Base-by-base conservation (phyloP, 2,329 filamentous ascomycete species). In the Aspergillus sp. region DNA sequence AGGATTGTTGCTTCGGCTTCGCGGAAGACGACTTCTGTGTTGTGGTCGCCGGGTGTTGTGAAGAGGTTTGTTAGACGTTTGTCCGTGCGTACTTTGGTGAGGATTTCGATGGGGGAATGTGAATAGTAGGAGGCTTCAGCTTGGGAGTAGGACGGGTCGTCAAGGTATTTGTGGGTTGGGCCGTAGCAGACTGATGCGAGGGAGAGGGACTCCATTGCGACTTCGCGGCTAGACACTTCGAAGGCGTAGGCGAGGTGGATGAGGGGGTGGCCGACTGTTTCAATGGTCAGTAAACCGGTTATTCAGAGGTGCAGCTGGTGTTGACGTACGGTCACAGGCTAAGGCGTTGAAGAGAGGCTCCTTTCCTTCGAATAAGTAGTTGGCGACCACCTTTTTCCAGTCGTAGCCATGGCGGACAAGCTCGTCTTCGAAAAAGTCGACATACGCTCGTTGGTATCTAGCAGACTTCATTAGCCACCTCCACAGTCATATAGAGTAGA, bases 391-490 rank as follows among this genome's bases (percentile, higher is more conserved):
- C 53, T 82, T 80, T 69, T 89, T 90, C 91, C 95, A 97, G 70
- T 96, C 85, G 71, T 97, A 98, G 37, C 86, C 81, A 66, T 87
- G 84, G 17, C 79, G 78, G 3, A 90, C 92, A 31, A 98, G 80
- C 68, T 91, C 86, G 72, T 99, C 95, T 73, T 99, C 95, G 70
- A 96, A 98, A 72, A 95, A 98, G 72, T 99, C 93, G 56, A 99
- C 81, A 70, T 88, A 99, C 0, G 92, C 93, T 59, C 93, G 85
- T 75, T 99, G 91, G 70, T 96, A 97, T 61, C 80, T 85, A 66
- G 14, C 9, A 31, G 23, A 15, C 14, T 21, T 24, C 11, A 19
- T 23, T 17, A 44, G 14, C 15, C 4, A 12, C 27, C 8, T 17
- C 8, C 45, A 3, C 6, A 2, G 7, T 31, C 44, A 7, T 6